Evolutionary conservation across 148 eudicot species (phyloP).

Genomic region (Rhododendron kiyosumense): DNA sequence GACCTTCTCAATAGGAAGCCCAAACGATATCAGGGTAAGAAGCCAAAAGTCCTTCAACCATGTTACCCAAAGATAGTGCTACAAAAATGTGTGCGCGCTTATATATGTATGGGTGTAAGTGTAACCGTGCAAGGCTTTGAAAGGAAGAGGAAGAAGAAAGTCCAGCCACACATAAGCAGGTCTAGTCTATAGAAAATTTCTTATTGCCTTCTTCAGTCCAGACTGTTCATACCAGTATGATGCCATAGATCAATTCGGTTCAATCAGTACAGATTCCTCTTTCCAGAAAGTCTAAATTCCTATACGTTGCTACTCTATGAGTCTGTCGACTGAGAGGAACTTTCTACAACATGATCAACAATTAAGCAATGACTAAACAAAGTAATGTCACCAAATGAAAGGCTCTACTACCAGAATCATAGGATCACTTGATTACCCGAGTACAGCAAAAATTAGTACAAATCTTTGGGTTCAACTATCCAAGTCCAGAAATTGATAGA

Average conservation of each 20-base stretch:
- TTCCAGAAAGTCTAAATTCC: not conserved
- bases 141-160: not conserved
- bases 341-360: not conserved
- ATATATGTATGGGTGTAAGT: not conserved
- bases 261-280: not conserved
- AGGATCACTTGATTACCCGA: not conserved
- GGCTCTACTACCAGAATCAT: not conserved
- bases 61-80: not conserved
- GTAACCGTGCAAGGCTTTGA: not conserved
- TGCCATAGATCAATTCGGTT: not conserved
- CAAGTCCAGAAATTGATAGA: not conserved
- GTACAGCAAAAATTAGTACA: not conserved
- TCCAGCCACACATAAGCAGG: not conserved
- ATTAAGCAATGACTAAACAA: not conserved
- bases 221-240: not conserved
- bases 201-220: not conserved
- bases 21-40: not conserved
- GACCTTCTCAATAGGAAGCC: not conserved
- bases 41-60: not conserved
- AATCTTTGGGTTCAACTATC: not conserved
- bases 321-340: not conserved
- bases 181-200: not conserved
- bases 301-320: not conserved
- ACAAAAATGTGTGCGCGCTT: not conserved
- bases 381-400: not conserved